Base-by-base conservation (phyloP, 768 basidiomycete genomes). In the Mycena sanguinolenta region DNA sequence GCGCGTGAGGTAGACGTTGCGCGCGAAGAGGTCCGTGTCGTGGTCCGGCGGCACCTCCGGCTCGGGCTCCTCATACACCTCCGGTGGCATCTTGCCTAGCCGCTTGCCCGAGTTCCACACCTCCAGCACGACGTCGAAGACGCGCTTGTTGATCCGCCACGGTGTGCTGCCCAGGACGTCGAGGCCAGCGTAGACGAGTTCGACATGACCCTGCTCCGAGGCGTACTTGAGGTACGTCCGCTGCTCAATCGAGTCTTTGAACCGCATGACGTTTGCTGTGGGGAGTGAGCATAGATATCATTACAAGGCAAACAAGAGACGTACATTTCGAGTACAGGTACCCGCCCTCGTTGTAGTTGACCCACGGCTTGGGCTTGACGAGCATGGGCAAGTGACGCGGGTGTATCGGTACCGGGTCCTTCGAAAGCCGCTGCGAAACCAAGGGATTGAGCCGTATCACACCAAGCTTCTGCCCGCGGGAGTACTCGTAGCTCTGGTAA, bases 371-470 rank as follows among this genome's bases (percentile, higher is more conserved):
- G 2, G 97, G 97, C 70, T 91, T 90, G 28, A 97, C 88, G 9
- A 99, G 86, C 98, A 99, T 99, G 12, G 97, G 97, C 27, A 99
- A 86, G 79, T 97, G 95, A 2, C 96, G 94, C 19, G 97, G 96
- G 81, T 97, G 96, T 21, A 98, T 84, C 0, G 92, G 89, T 62
- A 90, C 87, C 16, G 84, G 82, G 23, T 98, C 97, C 67, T 88
- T 90, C 3, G 94, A 90, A 63, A 99, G 83, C 3, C 92, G 88
- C 17, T 93, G 90, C 4, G 91, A 84, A 7, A 99, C 92, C 5
- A 86, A 89, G 0, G 92, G 90, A 79, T 98, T 97, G 67, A 97
- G 81, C 77, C 90, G 90, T 78, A 99, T 91, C 25, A 98, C 89
- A 34, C 97, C 97, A n/a, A 98, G 86, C 78, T 96, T 97, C 71